Base-by-base conservation (phyloP, 73 alveolate species). In the Urostyla sp. region DNA sequence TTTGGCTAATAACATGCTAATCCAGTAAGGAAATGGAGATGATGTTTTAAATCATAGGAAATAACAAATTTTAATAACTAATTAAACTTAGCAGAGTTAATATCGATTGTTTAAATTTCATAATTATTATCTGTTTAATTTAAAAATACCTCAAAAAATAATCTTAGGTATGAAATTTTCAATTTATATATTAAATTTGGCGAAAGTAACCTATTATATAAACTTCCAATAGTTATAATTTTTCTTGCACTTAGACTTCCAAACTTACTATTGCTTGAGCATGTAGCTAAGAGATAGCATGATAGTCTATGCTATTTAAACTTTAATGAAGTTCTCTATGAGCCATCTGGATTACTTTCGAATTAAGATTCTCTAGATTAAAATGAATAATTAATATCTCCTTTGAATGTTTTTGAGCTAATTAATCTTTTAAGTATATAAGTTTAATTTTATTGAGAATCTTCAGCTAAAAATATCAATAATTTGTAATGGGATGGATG, bases 91-190 rank as follows among this genome's bases (percentile, higher is more conserved):
- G 57, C 55, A 32, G 79, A 32, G 58, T 75, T 75, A 21, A 84
- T 32, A 60, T 73, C 84, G 31, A 84, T 59, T 15, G 44, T 37
- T 10, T 48, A 10, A 11, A 61, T 46, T 8, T 75, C 84, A 16
- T 45, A 46, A 13, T 74, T 78, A 27, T 48, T 61, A 23, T 57
- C 37, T 6, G 75, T 58, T 31, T 66, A 84, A 18, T n/a, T n/a
- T n/a, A n/a, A n/a, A n/a, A n/a, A n/a, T n/a, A 75, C 84, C 35
- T 84, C 92, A 51, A 50, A 84, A 15, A 84, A 51, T 26, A 84
- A 46, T 28, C 92, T 73, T 51, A 74, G 75, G 63, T 84, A 84
- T 11, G 38, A 30, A 31, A 78, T 72, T 32, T 75, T 84, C 28
- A 84, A 61, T 15, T 59, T 56, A 49, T n/a, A 69, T 1, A 88